Evolutionary conservation across 2,329 filamentous ascomycete species (phyloP).

Genomic region (Orbilia blumenaviensis): DNA sequence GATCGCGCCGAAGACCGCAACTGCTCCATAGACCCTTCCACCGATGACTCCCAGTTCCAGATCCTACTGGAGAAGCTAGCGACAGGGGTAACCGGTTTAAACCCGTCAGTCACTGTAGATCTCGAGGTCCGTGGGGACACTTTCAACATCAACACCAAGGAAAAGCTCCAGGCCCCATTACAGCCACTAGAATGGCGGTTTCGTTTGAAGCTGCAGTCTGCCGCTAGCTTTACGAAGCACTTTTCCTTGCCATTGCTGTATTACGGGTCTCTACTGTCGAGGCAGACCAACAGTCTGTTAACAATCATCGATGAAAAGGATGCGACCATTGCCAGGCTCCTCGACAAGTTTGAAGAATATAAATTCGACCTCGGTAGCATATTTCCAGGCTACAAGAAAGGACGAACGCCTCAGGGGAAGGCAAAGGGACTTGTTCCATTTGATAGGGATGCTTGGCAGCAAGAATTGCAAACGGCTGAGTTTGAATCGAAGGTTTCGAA

Average conservation of each 20-base stretch:
- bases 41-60: slow-evolving; percentile 72
- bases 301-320: slow-evolving; percentile 66
- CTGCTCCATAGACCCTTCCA: slow-evolving; percentile 77
- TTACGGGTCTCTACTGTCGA: slow-evolving; percentile 62
- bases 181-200: slow-evolving; percentile 73
- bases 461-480: slow-evolving; percentile 16
- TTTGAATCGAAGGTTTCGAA: slow-evolving; percentile 30
- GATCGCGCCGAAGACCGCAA: slow-evolving; percentile 70
- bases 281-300: slow-evolving; percentile 63
- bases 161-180: slow-evolving; percentile 71
- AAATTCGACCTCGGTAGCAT: slow-evolving; percentile 66
- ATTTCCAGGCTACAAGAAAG: slow-evolving; percentile 63
- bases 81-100: slow-evolving; percentile 62
- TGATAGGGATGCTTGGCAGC: slow-evolving; percentile 58
- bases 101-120: slow-evolving; percentile 61
- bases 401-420: slow-evolving; percentile 62
- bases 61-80: slow-evolving; percentile 73
- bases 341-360: slow-evolving; percentile 67
- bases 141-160: slow-evolving; percentile 67
- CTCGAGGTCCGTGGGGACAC: slow-evolving; percentile 58
- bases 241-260: slow-evolving; percentile 65
- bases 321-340: slow-evolving; percentile 66
- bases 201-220: slow-evolving; percentile 63
- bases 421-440: slow-evolving; percentile 66
- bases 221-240: slow-evolving; percentile 62